phyloP scores from a whole-genome alignment of 1,139 yeast species.

The Magnusiomyces tetraspermus region DNA sequence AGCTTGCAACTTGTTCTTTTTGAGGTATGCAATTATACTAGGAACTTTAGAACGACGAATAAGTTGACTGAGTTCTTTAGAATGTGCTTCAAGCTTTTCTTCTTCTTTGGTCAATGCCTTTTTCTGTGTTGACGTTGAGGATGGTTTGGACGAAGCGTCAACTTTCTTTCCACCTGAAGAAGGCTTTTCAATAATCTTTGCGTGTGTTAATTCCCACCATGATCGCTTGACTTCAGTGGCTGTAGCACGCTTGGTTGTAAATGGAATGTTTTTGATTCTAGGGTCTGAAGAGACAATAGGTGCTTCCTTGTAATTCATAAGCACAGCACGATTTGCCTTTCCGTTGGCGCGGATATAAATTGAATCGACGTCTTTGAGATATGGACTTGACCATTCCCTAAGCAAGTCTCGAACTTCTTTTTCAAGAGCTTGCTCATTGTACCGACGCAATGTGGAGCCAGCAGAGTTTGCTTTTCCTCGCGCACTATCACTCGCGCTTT shows the following conservation, averaged over 20 bases:
- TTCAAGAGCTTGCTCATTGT: conserved; percentile 76
- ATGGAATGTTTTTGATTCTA: conserved; percentile 53
- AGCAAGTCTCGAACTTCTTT: conserved; percentile 66
- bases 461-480: conserved; percentile 95
- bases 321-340: conserved; percentile 49
- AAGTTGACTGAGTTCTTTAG: conserved; percentile 48
- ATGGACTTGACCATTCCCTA: conserved; percentile 46
- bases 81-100: conserved; percentile 37
- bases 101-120: conserved; percentile 18
- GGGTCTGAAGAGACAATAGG: conserved; percentile 30
- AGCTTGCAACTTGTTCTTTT: conserved; percentile 43
- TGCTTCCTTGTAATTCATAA: conserved; percentile 59
- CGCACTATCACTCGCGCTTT: conserved; percentile 83
- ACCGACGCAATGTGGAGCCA: conserved; percentile 81
- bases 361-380: conserved; percentile 50
- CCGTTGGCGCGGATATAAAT: conserved; percentile 86
- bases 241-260: conserved; percentile 85
- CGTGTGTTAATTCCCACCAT: conserved; percentile 69
- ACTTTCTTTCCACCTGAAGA: conserved; percentile 28
- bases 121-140: conserved; percentile 8
- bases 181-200: conserved; percentile 50
- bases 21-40: conserved; percentile 51
- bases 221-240: conserved; percentile 70
- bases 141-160: conserved; percentile 16
- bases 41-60: conserved; percentile 76